These are phyloP conservation scores for Trichoderma asperelloides DNA, from an alignment of 495 filamentous ascomycete species.

Conservation along the genomic window DNA sequence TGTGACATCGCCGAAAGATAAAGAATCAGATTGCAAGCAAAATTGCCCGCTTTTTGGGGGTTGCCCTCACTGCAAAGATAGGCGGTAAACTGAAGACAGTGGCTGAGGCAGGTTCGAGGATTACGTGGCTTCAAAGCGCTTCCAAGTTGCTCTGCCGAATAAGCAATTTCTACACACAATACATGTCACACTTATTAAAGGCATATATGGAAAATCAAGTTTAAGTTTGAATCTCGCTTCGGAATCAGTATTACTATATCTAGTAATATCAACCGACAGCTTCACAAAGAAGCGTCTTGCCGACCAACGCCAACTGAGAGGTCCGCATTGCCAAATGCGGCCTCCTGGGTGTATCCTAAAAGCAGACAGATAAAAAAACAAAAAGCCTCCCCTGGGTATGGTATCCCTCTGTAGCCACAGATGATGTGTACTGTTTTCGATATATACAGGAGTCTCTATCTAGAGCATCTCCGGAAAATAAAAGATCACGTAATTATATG, in stretches of 20 bases:
- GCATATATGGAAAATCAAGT: neutral
- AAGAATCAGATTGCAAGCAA: too few relatives aligned
- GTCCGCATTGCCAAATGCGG: constrained; percentile 1
- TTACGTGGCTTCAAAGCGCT: neutral
- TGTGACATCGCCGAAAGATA: too few relatives aligned
- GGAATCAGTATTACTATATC: neutral
- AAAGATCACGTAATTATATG: constrained; percentile 5
- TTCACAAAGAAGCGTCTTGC: neutral
- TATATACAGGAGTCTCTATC: constrained; percentile 9
- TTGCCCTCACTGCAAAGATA: too few relatives aligned
- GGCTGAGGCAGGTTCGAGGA: neutral
- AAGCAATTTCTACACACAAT: neutral
- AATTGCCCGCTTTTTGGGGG: too few relatives aligned
- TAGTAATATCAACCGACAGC: neutral
- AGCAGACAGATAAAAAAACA: neutral
- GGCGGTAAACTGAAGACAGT: neutral
- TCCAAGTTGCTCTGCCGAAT: neutral
- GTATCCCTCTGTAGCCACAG: neutral
- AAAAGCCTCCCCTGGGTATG: neutral
- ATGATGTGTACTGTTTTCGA: neutral
- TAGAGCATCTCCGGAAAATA: neutral
- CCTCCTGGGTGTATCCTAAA: constrained; percentile 6
- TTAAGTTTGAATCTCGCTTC: neutral
- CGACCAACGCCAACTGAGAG: constrained; percentile 3
- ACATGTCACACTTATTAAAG: neutral